Conservation (phyloP, 1,284 basidiomycete species). For the Papiliotrema nemorosa region DNA sequence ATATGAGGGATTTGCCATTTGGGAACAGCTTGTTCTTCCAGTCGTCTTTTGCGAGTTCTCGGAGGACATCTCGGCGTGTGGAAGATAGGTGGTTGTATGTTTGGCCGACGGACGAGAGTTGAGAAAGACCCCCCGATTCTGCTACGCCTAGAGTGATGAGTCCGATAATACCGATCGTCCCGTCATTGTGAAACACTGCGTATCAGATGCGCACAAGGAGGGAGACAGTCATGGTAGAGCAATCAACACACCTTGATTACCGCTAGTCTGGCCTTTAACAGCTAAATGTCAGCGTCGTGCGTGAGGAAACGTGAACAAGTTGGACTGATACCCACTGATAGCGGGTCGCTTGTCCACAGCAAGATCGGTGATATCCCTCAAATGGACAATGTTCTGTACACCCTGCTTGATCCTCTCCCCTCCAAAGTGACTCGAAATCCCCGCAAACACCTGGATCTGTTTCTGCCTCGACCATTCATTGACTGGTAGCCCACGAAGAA, state of each 20-base stretch:
- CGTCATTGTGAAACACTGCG: constrained; percentile 28
- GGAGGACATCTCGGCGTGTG: constrained; percentile 20
- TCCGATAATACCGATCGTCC: constrained; percentile 17
- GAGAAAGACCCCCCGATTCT: constrained; percentile 23
- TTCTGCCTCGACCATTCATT: constrained; percentile 18
- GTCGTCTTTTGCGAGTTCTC: constrained; percentile 20
- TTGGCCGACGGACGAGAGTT: constrained; percentile 22
- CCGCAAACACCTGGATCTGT: constrained; percentile 25
- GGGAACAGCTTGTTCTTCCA: constrained; percentile 20
- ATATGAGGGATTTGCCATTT: constrained; percentile 16
- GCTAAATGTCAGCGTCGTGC: constrained; percentile 1
- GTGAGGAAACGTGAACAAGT: not conserved
- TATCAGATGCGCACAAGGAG: not conserved
- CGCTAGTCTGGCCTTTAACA: constrained; percentile 27
- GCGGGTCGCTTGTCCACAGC: constrained; percentile 23
- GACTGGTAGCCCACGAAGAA: constrained; percentile 27
- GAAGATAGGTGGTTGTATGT: constrained; percentile 25
- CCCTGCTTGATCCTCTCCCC: constrained; percentile 14
- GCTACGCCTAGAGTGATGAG: constrained; percentile 26
- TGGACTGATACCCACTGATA: constrained; percentile 18
- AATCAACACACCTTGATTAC: constrained; percentile 20
- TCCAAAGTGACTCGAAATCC: constrained; percentile 21
- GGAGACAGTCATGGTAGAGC: not conserved
- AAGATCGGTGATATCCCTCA: constrained; percentile 28
- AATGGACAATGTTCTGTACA: constrained; percentile 19